Evolutionary conservation across 768 basidiomycete genomes (phyloP), one percentile per base, ranked within the genome.

Genomic region (Epithele typhae): DNA sequence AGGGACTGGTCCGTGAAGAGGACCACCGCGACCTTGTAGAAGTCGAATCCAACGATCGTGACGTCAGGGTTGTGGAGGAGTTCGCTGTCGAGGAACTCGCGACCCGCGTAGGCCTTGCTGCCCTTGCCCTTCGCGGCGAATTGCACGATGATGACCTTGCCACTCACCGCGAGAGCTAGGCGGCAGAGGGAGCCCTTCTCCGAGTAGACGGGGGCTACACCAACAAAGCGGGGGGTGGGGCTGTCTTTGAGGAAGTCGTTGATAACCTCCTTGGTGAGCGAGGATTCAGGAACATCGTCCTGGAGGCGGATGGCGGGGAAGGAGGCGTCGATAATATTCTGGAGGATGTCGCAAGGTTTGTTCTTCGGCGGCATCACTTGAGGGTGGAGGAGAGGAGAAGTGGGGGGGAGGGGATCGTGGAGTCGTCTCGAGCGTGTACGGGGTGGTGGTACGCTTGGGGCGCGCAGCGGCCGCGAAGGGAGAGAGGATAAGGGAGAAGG

Each of bases 21-120:
- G 0, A 73, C 68, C 59, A 81, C 68, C 0, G 74, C 67, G 14
- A 83, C 59, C 0, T 70, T 71, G 1, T 58, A 76, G 53, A 81
- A 68, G 55, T 80, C 75, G 54, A 85, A 83, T 0, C 75, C 78
- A 37, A 70, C 74, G 36, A 80, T 57, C 12, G 72, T 69, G 37
- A 71, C 71, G 7, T 59, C 61, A 2, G 63, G 41, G 43, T 73
- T 73, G 57, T 72, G 75, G 3, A 83, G 64, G 22, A 83, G 56
- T 5, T 58, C 54, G 2, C 73, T 62, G 48, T 75, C 60, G 2
- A 80, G 63, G 10, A 60, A 25, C 32, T 61, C 19, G 18, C 61
- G 57, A 18, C 55, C 49, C 19, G 37, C 33, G 44, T 54, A 48
- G 30, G 61, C 53, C 14, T 46, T 51, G 25, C 46, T 49, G 23